phyloP scores from a whole-genome alignment of 441 rosid species.

The Gossypium schwendimanii region DNA sequence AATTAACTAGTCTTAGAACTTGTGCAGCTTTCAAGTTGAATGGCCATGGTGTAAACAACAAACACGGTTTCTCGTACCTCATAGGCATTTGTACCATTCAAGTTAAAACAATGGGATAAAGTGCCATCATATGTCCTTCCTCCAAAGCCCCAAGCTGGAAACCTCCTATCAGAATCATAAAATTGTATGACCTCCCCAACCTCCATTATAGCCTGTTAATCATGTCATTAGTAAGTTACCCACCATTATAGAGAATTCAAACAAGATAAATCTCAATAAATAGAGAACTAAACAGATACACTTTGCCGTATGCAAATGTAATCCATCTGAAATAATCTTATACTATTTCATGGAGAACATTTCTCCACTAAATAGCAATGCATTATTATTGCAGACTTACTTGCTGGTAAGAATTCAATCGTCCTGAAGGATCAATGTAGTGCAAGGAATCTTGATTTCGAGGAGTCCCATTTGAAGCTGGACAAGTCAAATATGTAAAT shows the following conservation, averaged over 20 bases:
- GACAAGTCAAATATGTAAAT: conserved; percentile 10
- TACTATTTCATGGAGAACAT: background rate
- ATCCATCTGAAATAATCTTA: background rate
- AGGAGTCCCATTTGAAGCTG: conserved; percentile 88
- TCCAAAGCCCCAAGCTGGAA: conserved; percentile 89
- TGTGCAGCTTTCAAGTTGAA: background rate
- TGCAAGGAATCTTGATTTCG: conserved; percentile 57
- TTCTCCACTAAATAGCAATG: background rate
- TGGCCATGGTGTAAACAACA: background rate
- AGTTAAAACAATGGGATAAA: conserved; percentile 75
- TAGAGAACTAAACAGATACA: background rate
- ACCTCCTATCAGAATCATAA: conserved; percentile 68
- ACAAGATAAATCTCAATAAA: background rate
- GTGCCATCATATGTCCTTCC: conserved; percentile 40
- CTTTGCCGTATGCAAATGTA: background rate
- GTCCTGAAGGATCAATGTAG: conserved; percentile 68
- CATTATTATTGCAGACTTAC: conserved; percentile 21
- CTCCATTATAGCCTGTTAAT: conserved; percentile 65
- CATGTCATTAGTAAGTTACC: background rate
- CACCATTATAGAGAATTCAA: background rate
- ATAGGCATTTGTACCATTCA: conserved; percentile 40
- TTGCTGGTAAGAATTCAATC: conserved; percentile 70
- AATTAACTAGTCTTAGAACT: background rate
- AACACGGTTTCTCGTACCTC: conserved; percentile 38
- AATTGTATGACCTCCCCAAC: conserved; percentile 82